These are phyloP conservation scores for Lasiodiplodia gonubiensis DNA, from an alignment of 2,329 filamentous ascomycete species.

Conservation along the genomic window DNA sequence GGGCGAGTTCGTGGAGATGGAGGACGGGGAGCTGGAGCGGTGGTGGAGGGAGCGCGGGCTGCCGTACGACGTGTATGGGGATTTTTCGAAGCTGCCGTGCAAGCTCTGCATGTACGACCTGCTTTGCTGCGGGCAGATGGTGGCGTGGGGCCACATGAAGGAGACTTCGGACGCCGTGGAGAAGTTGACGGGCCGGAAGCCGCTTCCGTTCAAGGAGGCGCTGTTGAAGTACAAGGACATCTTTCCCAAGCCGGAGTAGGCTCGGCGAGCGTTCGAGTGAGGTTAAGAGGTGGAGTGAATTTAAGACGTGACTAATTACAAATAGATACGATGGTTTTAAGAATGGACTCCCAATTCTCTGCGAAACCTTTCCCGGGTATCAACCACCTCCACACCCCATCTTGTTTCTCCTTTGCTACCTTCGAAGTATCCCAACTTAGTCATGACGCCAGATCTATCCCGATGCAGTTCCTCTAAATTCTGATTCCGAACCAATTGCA, in stretches of 20 bases:
- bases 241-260: background rate
- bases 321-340: too few species aligned
- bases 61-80: constrained; percentile 11
- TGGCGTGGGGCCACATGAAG: constrained; percentile 6
- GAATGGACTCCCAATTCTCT: too few species aligned
- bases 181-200: constrained; percentile 9
- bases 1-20: constrained; percentile 11
- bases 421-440: background rate
- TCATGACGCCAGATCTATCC: background rate
- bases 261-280: constrained; percentile 7
- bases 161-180: constrained; percentile 2
- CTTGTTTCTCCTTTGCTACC: background rate
- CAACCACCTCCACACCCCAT: background rate
- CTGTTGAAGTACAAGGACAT: constrained; percentile 7
- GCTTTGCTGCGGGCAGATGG: constrained; percentile 8
- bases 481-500: background rate
- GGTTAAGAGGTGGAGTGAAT: too few species aligned
- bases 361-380: background rate
- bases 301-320: too few species aligned
- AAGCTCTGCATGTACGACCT: constrained; percentile 9
- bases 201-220: background rate
- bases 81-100: constrained; percentile 5
- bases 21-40: constrained; percentile 6
- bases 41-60: constrained; percentile 5
- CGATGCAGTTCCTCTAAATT: background rate